Base-by-base conservation (phyloP, 352 stramenopile species). In the Aphanomyces stellatus region DNA sequence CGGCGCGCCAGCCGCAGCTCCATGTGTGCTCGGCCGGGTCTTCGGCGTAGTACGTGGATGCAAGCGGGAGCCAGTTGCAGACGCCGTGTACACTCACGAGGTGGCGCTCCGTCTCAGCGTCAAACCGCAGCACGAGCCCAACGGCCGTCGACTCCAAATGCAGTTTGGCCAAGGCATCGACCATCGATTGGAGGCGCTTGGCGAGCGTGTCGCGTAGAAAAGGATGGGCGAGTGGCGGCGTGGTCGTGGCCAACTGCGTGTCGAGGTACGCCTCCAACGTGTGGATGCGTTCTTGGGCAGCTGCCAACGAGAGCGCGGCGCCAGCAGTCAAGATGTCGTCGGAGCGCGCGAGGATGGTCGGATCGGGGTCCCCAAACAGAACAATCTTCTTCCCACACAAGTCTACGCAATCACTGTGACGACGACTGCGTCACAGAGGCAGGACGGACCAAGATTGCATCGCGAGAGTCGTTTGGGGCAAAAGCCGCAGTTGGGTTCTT, bases 351-450 rank as follows among this genome's bases (percentile, higher is more conserved):
- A 24, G 8, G 19, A 22, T 5, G 6, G 40, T 28, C 17, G 35
- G 13, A 17, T 37, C 42, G 22, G 10, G 11, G 5, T 33, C 19
- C 5, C 59, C 81, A 40, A 77, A 78, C 1, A 93, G 63, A 17
- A 65, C 62, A 33, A 93, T 74, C 15, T 69, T 76, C 57, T 88
- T 91, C 2, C 81, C 84, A 51, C 84, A 91, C 13, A 91, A 51
- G n/a, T 66, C 59, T 66, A 66, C 35, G 2, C 15, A 19, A 53
- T 24, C 13, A 25, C 5, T 42, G 33, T 42, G 15, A 33, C 24
- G 15, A 37, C 5, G 27, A 31, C 17, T 13, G 13, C 19, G 1
- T 10, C 62, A 56, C 15, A n/a, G 2, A n/a, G 24, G n/a, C 19
- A 0, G 46, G 19, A 1, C 19, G 19, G 13, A 72, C 88, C 83